Evolutionary conservation across 345 rosid species (phyloP).

Genomic region (Hibiscus syriacus): DNA sequence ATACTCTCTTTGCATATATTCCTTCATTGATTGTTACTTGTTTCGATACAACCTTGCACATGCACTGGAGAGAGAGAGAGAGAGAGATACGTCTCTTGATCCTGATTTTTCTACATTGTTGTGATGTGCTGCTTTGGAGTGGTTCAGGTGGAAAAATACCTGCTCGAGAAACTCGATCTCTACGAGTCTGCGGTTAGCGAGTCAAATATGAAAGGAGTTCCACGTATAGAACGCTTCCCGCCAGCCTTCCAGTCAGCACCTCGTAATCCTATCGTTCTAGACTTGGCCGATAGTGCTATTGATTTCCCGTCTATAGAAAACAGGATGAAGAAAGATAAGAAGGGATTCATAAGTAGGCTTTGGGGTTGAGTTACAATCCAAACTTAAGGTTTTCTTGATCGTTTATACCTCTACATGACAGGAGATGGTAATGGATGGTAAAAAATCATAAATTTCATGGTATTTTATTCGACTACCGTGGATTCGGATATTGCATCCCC

Average conservation of each 20-base stretch:
- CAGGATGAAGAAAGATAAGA: slow-evolving; percentile 76
- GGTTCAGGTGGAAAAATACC: slow-evolving; percentile 61
- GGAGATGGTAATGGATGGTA: background rate
- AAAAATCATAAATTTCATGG: background rate
- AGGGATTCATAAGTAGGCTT: slow-evolving; percentile 66
- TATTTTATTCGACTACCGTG: background rate
- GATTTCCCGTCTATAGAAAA: slow-evolving; percentile 79
- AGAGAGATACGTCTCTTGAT: too few relatives aligned
- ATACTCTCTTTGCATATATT: background rate
- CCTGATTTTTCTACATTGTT: background rate
- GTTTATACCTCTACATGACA: background rate
- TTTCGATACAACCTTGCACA: background rate
- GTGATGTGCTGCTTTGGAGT: slow-evolving; percentile 4
- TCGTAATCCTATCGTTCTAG: slow-evolving; percentile 80
- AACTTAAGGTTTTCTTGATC: background rate
- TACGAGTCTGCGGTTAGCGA: slow-evolving; percentile 82
- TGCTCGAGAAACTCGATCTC: slow-evolving; percentile 61
- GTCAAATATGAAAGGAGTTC: slow-evolving; percentile 40
- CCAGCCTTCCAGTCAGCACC: slow-evolving; percentile 62
- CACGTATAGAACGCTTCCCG: slow-evolving; percentile 82
- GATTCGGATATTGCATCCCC: background rate
- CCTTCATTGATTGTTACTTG: background rate
- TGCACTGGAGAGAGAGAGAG: too few relatives aligned
- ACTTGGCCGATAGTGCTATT: slow-evolving; percentile 60
- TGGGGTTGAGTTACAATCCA: slow-evolving; percentile 55